Percentiles rank a stretch among this genome's conserved stretches.
phyloP scores from a whole-genome alignment of 805 yeast species.

The Candida palmyrensis region DNA sequence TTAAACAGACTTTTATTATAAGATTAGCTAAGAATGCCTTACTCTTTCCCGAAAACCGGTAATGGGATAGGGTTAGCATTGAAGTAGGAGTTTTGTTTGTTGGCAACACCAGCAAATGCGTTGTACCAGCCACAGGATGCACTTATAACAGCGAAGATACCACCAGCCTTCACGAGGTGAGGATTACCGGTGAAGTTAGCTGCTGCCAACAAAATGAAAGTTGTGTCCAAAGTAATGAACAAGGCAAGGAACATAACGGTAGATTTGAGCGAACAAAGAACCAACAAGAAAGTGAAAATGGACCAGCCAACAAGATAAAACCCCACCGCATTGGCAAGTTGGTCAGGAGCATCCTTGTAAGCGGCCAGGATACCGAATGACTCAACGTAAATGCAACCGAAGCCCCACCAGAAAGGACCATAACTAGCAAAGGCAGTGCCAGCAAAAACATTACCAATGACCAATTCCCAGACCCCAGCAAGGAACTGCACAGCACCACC shows the following conservation, averaged over 20 bases:
- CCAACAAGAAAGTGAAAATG: conserved; percentile 55
- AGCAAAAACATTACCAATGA: conserved; percentile 52
- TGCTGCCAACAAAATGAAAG: conserved; percentile 47
- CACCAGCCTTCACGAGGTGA: conserved; percentile 14
- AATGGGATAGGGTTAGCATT: conserved; percentile 16
- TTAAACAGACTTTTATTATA: too few species aligned
- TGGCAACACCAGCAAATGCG: conserved; percentile 22
- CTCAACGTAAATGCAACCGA: conserved; percentile 45
- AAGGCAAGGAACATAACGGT: conserved; percentile 47
- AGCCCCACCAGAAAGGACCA: conserved; percentile 54
- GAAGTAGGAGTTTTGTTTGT: conserved; percentile 19
- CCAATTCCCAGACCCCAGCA: conserved; percentile 48
- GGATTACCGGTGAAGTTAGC: conserved; percentile 43
- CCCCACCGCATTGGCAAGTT: conserved; percentile 46
- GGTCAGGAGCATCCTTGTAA: conserved; percentile 39
- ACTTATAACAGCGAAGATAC: conserved; percentile 19
- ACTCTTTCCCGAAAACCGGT: conserved; percentile 12
- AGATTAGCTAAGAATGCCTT: not conserved
- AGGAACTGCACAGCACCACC: conserved; percentile 47
- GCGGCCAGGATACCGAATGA: conserved; percentile 51
- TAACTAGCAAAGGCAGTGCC: conserved; percentile 47
- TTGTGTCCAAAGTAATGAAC: conserved; percentile 48
- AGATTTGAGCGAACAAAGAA: conserved; percentile 50
- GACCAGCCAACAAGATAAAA: conserved; percentile 60
- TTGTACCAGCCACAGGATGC: conserved; percentile 21